Conservation (phyloP, 331 rosid species). For the Rhamnella rubrinervis region DNA sequence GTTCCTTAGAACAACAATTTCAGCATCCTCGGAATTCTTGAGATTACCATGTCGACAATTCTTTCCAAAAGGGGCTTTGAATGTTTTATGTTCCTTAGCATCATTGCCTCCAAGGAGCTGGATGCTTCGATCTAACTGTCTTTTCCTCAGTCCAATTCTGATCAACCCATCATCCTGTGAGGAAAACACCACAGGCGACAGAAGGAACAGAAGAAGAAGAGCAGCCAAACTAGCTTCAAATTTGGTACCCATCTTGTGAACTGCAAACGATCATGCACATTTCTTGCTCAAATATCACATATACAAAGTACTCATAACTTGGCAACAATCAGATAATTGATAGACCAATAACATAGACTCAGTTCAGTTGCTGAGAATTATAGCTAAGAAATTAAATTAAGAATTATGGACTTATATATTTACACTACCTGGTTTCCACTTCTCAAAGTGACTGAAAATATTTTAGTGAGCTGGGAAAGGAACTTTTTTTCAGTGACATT, state of each 20-base stretch:
- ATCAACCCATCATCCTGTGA: constrained; percentile 47
- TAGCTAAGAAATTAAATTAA: no score
- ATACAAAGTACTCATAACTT: not conserved
- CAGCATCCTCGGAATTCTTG: constrained; percentile 43
- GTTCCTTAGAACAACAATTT: constrained; percentile 54
- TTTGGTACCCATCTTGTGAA: constrained; percentile 35
- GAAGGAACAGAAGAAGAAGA: constrained; percentile 40
- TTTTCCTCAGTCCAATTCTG: constrained; percentile 62
- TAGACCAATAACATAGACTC: not conserved
- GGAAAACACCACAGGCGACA: constrained; percentile 39
- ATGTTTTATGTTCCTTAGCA: constrained; percentile 25
- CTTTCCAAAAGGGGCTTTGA: constrained; percentile 30
- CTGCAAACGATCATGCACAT: constrained; percentile 26
- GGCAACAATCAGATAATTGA: not conserved
- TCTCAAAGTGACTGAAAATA: no score
- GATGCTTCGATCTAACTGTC: constrained; percentile 42
- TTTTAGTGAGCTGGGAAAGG: no score
- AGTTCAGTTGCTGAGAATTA: not conserved
- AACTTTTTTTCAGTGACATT: no score
- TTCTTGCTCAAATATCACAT: constrained; percentile 22
- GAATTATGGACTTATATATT: no score
- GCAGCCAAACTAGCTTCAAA: constrained; percentile 33
- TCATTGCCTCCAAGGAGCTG: constrained; percentile 28
- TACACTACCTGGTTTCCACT: no score
- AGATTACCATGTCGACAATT: constrained; percentile 31